Percentiles rank a stretch among this genome's conserved stretches.
Conservation (phyloP, 768 basidiomycete genomes). For the Rubroboletus pulcherrimus region DNA sequence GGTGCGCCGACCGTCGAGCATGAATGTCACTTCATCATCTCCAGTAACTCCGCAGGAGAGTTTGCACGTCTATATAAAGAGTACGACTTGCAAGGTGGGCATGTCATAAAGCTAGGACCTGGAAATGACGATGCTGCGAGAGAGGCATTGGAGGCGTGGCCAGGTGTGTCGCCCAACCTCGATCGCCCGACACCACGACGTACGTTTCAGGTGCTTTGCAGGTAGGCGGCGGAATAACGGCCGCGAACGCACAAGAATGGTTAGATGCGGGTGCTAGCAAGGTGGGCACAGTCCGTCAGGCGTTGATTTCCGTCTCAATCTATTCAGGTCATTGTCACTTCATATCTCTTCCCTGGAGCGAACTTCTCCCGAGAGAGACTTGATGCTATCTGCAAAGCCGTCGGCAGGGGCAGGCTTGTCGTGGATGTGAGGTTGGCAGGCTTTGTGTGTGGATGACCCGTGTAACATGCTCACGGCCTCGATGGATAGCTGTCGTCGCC, state of each 20-base stretch:
- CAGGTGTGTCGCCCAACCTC: conserved; percentile 41
- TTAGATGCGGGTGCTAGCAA: conserved; percentile 87
- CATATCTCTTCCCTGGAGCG: conserved; percentile 84
- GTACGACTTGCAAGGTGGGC: conserved; percentile 75
- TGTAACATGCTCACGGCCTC: not conserved
- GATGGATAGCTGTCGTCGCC: conserved; percentile 68
- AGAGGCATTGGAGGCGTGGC: conserved; percentile 82
- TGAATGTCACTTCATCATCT: conserved; percentile 6
- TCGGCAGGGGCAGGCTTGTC: conserved; percentile 85
- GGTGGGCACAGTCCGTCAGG: conserved; percentile 37
- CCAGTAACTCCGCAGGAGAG: conserved; percentile 70
- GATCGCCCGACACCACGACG: not conserved
- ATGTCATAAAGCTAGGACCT: conserved; percentile 93
- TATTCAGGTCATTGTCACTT: conserved; percentile 91
- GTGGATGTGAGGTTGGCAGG: conserved; percentile 83
- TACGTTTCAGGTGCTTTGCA: conserved; percentile 65
- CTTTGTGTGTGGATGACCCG: not conserved
- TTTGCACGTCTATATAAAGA: conserved; percentile 77
- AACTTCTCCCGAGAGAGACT: conserved; percentile 77
- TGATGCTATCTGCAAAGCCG: conserved; percentile 50
- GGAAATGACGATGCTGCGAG: conserved; percentile 87
- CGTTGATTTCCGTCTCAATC: conserved; percentile 6
- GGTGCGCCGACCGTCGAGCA: conserved; percentile 1
- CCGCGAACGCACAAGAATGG: conserved; percentile 79
- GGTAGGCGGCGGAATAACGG: conserved; percentile 90